phyloP scores from a whole-genome alignment of 176 grass and related monocot species.

The Paspalum vaginatum region DNA sequence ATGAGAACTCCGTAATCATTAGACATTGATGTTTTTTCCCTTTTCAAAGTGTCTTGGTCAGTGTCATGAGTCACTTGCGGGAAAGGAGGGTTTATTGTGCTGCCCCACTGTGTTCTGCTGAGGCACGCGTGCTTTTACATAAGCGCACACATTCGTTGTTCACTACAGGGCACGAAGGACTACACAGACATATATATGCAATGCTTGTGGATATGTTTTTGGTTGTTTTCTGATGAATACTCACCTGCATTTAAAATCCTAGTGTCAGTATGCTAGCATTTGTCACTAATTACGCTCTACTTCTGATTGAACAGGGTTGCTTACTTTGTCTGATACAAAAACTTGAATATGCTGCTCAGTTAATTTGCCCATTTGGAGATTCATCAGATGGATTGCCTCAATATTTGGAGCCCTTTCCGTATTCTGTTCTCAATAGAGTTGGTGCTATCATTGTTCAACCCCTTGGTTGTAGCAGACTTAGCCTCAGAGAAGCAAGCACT shows the following conservation, averaged over 20 bases:
- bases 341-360: conserved; percentile 38
- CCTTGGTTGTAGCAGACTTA: conserved; percentile 51
- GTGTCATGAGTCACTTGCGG: conserved; percentile 1
- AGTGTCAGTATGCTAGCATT: neutral
- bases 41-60: conserved; percentile 21
- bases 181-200: neutral
- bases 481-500: conserved; percentile 79
- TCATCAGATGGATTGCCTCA: conserved; percentile 47
- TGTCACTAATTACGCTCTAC: conserved; percentile 23
- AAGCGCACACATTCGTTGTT: conserved; percentile 7
- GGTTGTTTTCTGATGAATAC: conserved; percentile 14
- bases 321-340: conserved; percentile 4
- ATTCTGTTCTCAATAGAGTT: conserved; percentile 44
- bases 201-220: conserved; percentile 23
- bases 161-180: neutral
- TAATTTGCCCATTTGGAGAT: conserved; percentile 19
- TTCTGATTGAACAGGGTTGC: conserved; percentile 38
- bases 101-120: conserved; percentile 8
- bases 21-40: conserved; percentile 26
- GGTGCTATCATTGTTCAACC: conserved; percentile 45
- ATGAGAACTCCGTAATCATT: conserved; percentile 38
- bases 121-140: conserved; percentile 18
- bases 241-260: conserved; percentile 16
- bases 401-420: conserved; percentile 17
- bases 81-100: conserved; percentile 24